Evolutionary conservation across 1,139 yeast species (phyloP).

Genomic region (Saccharomyces uvarum): DNA sequence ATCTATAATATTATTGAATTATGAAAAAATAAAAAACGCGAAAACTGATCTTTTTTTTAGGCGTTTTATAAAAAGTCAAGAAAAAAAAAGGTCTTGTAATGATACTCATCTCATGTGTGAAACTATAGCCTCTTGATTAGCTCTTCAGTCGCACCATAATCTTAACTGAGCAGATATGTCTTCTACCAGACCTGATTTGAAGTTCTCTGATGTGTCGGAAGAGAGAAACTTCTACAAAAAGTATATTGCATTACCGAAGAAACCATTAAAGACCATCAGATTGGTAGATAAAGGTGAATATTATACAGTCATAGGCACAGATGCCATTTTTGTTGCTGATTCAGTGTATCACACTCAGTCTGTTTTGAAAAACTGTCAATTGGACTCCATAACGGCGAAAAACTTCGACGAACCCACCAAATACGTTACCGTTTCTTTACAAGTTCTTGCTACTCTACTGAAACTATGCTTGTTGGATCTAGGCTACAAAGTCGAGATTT

Average conservation of each 20-base stretch:
- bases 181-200: conserved; percentile 61
- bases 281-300: conserved; percentile 73
- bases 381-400: conserved; percentile 32
- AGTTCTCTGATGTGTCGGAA: conserved; percentile 49
- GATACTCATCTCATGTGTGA: neutral
- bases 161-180: conserved; percentile 36
- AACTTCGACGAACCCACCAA: conserved; percentile 40
- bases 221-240: conserved; percentile 51
- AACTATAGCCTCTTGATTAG: neutral
- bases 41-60: neutral
- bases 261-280: conserved; percentile 47
- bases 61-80: neutral
- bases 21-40: neutral
- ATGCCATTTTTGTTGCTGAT: conserved; percentile 78
- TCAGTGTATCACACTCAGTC: conserved; percentile 73
- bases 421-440: conserved; percentile 70
- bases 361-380: conserved; percentile 52
- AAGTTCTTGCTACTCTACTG: conserved; percentile 61
- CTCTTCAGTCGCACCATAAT: neutral
- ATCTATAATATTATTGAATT: neutral
- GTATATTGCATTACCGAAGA: conserved; percentile 45
- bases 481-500: conserved; percentile 75
- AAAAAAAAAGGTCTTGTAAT: neutral
- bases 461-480: conserved; percentile 59
- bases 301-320: conserved; percentile 64